These are phyloP conservation scores for Diplotaxis tenuifolia DNA, from an alignment of 345 rosid species.

Conservation along the genomic window DNA sequence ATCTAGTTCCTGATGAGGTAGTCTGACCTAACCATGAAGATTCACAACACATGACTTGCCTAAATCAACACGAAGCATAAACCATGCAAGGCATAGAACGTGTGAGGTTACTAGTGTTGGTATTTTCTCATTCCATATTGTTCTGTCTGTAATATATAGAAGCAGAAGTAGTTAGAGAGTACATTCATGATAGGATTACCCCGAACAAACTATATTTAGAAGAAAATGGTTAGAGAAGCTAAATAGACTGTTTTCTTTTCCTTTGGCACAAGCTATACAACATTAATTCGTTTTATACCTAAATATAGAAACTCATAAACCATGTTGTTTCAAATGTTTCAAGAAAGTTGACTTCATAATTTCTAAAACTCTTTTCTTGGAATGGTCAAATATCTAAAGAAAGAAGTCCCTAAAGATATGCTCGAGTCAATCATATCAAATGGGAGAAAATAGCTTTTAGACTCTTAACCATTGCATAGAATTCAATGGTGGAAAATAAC, in stretches of 20 bases:
- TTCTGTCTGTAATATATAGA: conserved; percentile 13
- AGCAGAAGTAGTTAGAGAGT: conserved; percentile 13
- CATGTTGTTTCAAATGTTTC: not conserved
- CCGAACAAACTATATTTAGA: conserved; percentile 27
- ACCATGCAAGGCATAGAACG: not conserved
- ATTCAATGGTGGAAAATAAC: conserved; percentile 30
- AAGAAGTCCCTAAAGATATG: conserved; percentile 28
- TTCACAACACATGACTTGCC: conserved; percentile 7
- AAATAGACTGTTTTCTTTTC: not conserved
- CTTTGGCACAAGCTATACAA: not conserved
- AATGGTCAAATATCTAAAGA: conserved; percentile 29
- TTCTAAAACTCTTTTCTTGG: conserved; percentile 7
- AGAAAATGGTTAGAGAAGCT: conserved; percentile 9
- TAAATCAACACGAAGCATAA: conserved; percentile 18
- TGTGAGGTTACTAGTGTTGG: not conserved
- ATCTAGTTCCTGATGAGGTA: too few species aligned
- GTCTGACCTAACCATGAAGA: conserved; percentile 15
- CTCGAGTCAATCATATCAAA: conserved; percentile 23
- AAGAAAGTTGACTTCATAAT: not conserved
- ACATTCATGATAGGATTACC: conserved; percentile 18
- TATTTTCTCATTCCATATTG: not conserved
- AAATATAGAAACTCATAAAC: conserved; percentile 21
- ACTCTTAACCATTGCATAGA: conserved; percentile 15
- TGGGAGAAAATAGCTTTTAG: conserved; percentile 28
- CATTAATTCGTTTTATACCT: conserved; percentile 11